Evolutionary conservation across 169 alveolate genomes (phyloP).

Genomic region (Cryptosporidium baileyi): DNA sequence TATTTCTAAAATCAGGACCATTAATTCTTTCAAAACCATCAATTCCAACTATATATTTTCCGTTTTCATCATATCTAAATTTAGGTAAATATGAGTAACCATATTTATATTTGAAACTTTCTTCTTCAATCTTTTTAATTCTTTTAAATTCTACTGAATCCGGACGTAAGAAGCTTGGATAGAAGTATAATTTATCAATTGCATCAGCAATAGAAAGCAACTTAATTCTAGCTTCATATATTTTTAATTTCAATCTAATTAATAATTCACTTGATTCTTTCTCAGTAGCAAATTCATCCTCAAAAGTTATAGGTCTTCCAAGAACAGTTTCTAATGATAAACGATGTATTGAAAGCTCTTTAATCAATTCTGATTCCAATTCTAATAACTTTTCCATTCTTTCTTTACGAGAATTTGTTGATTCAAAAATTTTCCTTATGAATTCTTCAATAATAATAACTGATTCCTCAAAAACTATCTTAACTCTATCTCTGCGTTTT

Average conservation of each 20-base stretch:
- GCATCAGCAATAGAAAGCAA: conserved; percentile 15
- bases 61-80: background rate
- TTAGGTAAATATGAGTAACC: conserved; percentile 7
- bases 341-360: conserved; percentile 19
- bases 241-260: conserved; percentile 19
- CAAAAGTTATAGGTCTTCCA: background rate
- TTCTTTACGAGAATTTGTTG: background rate
- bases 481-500: background rate
- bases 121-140: background rate
- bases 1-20: background rate
- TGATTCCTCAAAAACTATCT: conserved; percentile 11
- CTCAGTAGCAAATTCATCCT: conserved; percentile 25
- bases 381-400: conserved; percentile 10
- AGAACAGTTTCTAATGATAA: background rate
- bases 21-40: conserved; percentile 4
- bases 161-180: background rate
- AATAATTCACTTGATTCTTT: background rate
- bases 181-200: conserved; percentile 28
- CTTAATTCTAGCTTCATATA: conserved; percentile 32
- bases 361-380: conserved; percentile 5
- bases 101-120: background rate
- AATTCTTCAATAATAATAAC: conserved; percentile 4
- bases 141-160: background rate
- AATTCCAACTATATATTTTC: background rate
- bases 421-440: conserved; percentile 2